phyloP scores from a whole-genome alignment of 2,329 filamentous ascomycete genomes.

The Xylariaceae sp. region DNA sequence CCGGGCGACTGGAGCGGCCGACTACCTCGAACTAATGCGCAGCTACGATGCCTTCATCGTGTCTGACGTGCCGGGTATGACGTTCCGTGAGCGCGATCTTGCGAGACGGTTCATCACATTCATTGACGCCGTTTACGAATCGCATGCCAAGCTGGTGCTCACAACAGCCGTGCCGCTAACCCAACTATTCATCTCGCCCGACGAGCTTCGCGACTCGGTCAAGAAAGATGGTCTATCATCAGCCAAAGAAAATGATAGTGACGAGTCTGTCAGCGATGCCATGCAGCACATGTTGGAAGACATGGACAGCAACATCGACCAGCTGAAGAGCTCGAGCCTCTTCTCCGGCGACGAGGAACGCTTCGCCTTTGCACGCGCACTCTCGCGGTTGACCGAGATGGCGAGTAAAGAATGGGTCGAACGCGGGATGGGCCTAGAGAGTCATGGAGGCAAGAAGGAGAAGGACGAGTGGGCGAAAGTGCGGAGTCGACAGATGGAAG shows the following conservation, averaged over 20 bases:
- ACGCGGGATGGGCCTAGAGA: constrained; percentile 72
- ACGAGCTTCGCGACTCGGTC: constrained; percentile 70
- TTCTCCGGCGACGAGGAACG: constrained; percentile 96
- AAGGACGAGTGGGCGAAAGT: constrained; percentile 70
- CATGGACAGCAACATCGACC: constrained; percentile 81
- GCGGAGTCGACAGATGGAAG: constrained; percentile 71
- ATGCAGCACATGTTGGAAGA: constrained; percentile 89
- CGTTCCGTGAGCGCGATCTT: constrained; percentile 81
- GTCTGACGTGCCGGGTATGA: constrained; percentile 92
- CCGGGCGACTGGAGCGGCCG: constrained; percentile 85
- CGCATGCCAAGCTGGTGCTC: constrained; percentile 90
- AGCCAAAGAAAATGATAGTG: constrained; percentile 46
- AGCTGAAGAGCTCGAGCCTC: constrained; percentile 83
- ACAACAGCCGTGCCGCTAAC: constrained; percentile 86
- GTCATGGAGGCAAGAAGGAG: constrained; percentile 68
- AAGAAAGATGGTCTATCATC: constrained; percentile 53
- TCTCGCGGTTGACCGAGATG: constrained; percentile 90
- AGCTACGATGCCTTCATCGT: constrained; percentile 93
- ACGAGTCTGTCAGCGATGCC: constrained; percentile 62
- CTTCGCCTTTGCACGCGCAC: constrained; percentile 91
- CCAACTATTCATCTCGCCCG: constrained; percentile 81
- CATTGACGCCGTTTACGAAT: constrained; percentile 94
- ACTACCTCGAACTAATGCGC: constrained; percentile 90
- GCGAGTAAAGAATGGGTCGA: constrained; percentile 95
- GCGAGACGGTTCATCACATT: constrained; percentile 96